Conservation (phyloP, 805 yeast genomes). For the Yarrowia hollandica region DNA sequence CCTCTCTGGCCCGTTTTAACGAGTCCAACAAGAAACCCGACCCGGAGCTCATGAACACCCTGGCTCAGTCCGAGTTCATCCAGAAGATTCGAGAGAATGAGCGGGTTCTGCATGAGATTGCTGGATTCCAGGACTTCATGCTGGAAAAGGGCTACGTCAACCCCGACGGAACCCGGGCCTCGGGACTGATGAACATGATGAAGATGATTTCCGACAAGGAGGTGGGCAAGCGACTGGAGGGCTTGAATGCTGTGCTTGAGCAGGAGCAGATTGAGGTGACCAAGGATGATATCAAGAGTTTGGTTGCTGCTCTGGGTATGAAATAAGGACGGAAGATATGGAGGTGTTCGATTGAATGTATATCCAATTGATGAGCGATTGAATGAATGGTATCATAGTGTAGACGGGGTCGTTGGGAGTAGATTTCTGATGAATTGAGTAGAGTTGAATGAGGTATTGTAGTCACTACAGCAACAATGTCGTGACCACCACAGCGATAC, state of each 20-base stretch:
- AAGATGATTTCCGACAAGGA: constrained; percentile 39
- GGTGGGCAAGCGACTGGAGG: constrained; percentile 35
- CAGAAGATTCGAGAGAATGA: constrained; percentile 11
- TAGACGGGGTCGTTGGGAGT: too few relatives aligned
- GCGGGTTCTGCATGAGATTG: constrained; percentile 24
- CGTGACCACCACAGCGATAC: too few relatives aligned
- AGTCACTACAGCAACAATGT: too few relatives aligned
- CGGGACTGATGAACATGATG: constrained; percentile 34
- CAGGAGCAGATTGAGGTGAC: constrained; percentile 34
- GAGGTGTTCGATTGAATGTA: not conserved
- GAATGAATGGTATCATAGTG: too few relatives aligned
- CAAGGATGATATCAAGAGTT: constrained; percentile 32
- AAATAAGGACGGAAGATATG: constrained; percentile 32
- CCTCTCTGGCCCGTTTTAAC: not conserved
- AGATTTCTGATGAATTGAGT: too few relatives aligned
- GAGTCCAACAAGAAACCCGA: constrained; percentile 18
- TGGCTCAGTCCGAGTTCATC: constrained; percentile 7
- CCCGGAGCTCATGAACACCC: constrained; percentile 11
- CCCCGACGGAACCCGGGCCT: constrained; percentile 11
- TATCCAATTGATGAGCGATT: too few relatives aligned
- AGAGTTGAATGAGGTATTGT: too few relatives aligned
- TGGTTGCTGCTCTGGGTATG: constrained; percentile 24
- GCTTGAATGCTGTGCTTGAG: constrained; percentile 28
- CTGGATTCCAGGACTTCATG: constrained; percentile 25
- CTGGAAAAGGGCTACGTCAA: constrained; percentile 25